Conservation (phyloP, 257 asterid genomes). For the Solanum etuberosum region DNA sequence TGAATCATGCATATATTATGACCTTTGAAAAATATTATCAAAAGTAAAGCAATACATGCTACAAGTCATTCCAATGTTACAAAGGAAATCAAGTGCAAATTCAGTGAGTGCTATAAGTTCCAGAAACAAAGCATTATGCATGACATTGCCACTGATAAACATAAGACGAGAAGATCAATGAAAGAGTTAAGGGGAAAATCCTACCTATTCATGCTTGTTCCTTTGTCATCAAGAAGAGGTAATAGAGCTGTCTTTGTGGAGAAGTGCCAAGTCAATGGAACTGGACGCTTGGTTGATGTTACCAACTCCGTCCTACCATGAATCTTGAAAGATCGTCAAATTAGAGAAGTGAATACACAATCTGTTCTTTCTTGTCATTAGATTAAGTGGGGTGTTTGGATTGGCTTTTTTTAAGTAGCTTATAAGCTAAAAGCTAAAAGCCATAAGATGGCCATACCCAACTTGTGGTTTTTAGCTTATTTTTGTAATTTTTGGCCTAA, state of each 20-base stretch:
- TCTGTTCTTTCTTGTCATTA: not conserved
- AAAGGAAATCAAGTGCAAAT: not conserved
- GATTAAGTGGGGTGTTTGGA: not conserved
- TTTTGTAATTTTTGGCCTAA: not conserved
- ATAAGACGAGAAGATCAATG: not conserved
- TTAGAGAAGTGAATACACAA: constrained; percentile 3
- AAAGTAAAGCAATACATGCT: not conserved
- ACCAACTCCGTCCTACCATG: constrained; percentile 97
- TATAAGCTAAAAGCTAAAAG: not conserved
- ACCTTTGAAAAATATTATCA: not conserved
- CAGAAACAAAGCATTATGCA: not conserved
- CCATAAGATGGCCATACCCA: not conserved
- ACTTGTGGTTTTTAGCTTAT: not conserved
- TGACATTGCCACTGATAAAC: not conserved
- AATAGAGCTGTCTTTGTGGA: constrained; percentile 68
- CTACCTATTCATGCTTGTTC: constrained; percentile 91
- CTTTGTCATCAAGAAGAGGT: constrained; percentile 90
- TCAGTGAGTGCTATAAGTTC: not conserved
- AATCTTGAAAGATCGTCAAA: constrained; percentile 43
- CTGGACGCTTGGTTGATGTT: constrained; percentile 88
- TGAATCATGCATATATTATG: not conserved
- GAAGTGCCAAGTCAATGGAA: constrained; percentile 94
- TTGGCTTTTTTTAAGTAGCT: not conserved
- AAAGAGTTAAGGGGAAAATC: not conserved
- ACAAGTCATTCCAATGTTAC: not conserved